Percentiles rank a stretch among this genome's conserved stretches.
Evolutionary conservation across 495 filamentous ascomycete species (phyloP).

Genomic region (Letharia columbiana): DNA sequence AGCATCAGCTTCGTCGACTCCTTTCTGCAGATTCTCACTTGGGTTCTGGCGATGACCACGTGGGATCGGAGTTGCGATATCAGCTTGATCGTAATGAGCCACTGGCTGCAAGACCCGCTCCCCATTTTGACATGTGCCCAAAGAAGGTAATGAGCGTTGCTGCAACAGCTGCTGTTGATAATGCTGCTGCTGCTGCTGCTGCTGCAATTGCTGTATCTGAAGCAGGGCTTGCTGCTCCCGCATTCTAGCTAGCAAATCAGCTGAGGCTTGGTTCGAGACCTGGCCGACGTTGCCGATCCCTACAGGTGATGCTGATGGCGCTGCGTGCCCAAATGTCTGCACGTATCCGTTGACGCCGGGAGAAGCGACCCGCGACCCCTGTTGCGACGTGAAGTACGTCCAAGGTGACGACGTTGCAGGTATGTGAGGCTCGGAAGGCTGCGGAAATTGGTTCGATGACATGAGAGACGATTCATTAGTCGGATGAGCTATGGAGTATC

Average conservation of each 20-base stretch:
- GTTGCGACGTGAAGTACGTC: slow-evolving; percentile 44
- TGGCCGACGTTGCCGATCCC: slow-evolving; percentile 1
- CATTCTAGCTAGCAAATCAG: slow-evolving; percentile 24
- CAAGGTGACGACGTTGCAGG: slow-evolving; percentile 44
- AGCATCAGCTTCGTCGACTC: slow-evolving; percentile 70
- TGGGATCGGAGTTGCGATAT: slow-evolving; percentile 58
- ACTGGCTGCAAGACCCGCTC: background rate
- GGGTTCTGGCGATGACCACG: slow-evolving; percentile 57
- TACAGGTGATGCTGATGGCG: slow-evolving; percentile 7
- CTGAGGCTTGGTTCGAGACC: slow-evolving; percentile 11
- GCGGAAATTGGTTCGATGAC: slow-evolving; percentile 37
- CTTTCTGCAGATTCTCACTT: slow-evolving; percentile 68
- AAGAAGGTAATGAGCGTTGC: slow-evolving; percentile 40
- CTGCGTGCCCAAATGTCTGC: slow-evolving; percentile 32
- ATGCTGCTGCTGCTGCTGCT: slow-evolving; percentile 48
- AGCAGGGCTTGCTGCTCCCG: slow-evolving; percentile 53
- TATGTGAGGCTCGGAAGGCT: slow-evolving; percentile 17
- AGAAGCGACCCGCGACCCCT: slow-evolving; percentile 46
- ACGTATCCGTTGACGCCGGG: slow-evolving; percentile 37
- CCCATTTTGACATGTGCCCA: slow-evolving; percentile 31
- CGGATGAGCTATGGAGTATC: slow-evolving; percentile 46
- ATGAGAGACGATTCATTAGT: slow-evolving; percentile 31
- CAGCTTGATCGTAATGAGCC: slow-evolving; percentile 26
- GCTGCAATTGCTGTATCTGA: slow-evolving; percentile 46
- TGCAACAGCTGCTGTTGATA: slow-evolving; percentile 34